Conservation (phyloP, 441 rosid genomes). For the Pelargonium citronellum region DNA sequence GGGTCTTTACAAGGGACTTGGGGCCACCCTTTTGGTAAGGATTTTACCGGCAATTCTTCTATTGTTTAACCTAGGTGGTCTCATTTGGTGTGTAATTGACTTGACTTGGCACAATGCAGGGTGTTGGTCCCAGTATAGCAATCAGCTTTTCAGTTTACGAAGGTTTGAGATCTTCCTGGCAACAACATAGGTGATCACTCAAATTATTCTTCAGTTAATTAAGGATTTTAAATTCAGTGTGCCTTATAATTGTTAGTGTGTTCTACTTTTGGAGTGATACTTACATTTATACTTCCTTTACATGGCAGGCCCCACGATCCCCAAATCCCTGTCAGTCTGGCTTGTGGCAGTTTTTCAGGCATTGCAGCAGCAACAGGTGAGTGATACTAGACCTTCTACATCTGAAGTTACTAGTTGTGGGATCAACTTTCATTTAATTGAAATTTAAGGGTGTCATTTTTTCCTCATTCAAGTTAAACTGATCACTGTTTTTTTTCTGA, state of each 20-base stretch:
- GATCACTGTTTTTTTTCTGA: neutral
- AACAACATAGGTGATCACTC: slow-evolving; percentile 50
- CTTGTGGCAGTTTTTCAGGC: slow-evolving; percentile 93
- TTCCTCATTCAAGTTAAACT: neutral
- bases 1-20: slow-evolving; percentile 92
- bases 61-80: slow-evolving; percentile 4
- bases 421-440: neutral
- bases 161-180: slow-evolving; percentile 76
- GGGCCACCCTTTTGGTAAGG: slow-evolving; percentile 76
- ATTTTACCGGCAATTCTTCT: slow-evolving; percentile 9
- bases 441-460: neutral
- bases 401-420: slow-evolving; percentile 5
- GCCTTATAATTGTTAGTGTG: neutral
- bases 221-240: neutral
- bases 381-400: slow-evolving; percentile 22
- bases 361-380: slow-evolving; percentile 87
- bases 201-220: slow-evolving; percentile 9
- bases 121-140: slow-evolving; percentile 91
- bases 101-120: slow-evolving; percentile 36
- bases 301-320: slow-evolving; percentile 69
- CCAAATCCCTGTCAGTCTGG: slow-evolving; percentile 53
- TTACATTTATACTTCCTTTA: slow-evolving; percentile 4
- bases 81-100: slow-evolving; percentile 9
- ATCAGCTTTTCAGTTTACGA: slow-evolving; percentile 85
- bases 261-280: slow-evolving; percentile 8